These are phyloP conservation scores for Neonectria punicea DNA, from an alignment of 2,329 filamentous ascomycete species.

Conservation along the genomic window DNA sequence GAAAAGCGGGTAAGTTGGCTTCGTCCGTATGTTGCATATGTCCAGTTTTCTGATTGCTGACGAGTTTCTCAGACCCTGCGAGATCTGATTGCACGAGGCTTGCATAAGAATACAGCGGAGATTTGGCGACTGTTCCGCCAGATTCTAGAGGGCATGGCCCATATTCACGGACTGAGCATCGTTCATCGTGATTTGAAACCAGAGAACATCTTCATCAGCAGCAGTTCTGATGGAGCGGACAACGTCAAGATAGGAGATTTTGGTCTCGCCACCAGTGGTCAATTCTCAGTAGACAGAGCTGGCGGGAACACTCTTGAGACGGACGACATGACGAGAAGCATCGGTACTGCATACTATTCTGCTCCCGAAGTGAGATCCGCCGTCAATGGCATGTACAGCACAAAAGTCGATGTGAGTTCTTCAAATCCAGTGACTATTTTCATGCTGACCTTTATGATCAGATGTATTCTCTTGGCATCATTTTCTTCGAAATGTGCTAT, in stretches of 20 bases:
- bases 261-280: conserved; percentile 89
- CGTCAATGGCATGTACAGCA: conserved; percentile 81
- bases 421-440: neutral
- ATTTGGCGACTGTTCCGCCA: conserved; percentile 93
- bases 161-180: conserved; percentile 91
- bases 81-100: conserved; percentile 81
- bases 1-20: conserved; percentile 77
- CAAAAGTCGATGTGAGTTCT: conserved; percentile 84
- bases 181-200: conserved; percentile 97
- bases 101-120: conserved; percentile 79
- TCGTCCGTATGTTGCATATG: neutral
- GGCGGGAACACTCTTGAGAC: conserved; percentile 55
- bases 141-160: conserved; percentile 86
- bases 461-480: conserved; percentile 98
- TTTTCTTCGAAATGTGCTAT: conserved; percentile 98
- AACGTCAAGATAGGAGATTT: conserved; percentile 98
- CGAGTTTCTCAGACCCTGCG: conserved; percentile 71
- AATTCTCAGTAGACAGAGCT: conserved; percentile 72
- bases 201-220: conserved; percentile 91
- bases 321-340: conserved; percentile 75
- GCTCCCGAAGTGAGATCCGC: conserved; percentile 89
- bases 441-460: conserved; percentile 43
- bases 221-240: conserved; percentile 75
- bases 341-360: conserved; percentile 88
- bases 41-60: neutral